phyloP scores from a whole-genome alignment of 371 early-diverging fungal genomes.

The Mycotypha africana region DNA sequence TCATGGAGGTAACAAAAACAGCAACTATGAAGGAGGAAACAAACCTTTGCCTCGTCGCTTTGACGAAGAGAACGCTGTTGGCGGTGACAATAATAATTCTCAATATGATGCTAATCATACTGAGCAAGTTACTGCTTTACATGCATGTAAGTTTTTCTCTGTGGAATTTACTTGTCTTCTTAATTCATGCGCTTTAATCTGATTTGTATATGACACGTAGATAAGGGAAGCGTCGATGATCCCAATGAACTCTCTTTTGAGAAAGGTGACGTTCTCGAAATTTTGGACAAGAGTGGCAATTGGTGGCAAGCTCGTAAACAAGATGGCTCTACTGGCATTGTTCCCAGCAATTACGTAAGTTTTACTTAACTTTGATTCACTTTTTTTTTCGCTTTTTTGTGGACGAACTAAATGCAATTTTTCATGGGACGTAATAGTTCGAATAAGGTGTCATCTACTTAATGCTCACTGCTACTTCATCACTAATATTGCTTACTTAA shows the following conservation, averaged over 20 bases:
- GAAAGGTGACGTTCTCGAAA: conserved; percentile 85
- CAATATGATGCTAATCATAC: not conserved
- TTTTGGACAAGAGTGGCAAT: conserved; percentile 87
- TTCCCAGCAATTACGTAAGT: conserved; percentile 84
- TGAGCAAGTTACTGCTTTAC: conserved; percentile 26
- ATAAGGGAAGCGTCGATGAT: conserved; percentile 83
- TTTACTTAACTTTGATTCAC: not conserved
- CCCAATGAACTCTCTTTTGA: conserved; percentile 86
- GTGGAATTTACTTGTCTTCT: no score
- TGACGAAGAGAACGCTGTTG: conserved; percentile 13
- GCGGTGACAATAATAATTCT: not conserved
- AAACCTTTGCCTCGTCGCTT: conserved; percentile 1
- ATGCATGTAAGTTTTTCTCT: conserved; percentile 20
- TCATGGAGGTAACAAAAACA: no score
- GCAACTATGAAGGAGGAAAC: not conserved
- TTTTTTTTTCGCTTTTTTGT: not conserved
- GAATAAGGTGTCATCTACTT: no score
- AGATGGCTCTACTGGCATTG: conserved; percentile 85
- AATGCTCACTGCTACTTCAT: no score
- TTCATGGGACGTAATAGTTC: not conserved
- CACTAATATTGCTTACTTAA: no score
- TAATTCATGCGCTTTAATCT: no score
- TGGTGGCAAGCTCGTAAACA: conserved; percentile 93
- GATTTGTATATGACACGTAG: conserved; percentile 14
- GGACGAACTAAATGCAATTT: not conserved